Evolutionary conservation across 2,329 filamentous ascomycete species (phyloP).

Genomic region (Fusarium subtropicale): DNA sequence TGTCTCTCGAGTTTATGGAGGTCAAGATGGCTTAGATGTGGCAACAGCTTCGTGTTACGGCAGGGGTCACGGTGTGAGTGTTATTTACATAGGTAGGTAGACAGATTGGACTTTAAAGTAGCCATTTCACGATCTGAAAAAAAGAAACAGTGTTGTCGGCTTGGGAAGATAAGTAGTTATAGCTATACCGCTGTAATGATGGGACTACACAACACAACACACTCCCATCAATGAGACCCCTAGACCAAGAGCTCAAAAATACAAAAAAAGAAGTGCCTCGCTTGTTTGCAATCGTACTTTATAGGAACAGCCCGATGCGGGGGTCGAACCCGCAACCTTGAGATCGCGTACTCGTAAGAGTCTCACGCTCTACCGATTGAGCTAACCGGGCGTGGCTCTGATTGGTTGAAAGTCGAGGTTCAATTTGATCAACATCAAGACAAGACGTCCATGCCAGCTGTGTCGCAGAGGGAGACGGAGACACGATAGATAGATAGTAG

Average conservation of each 20-base stretch:
- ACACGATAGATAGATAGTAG: background rate
- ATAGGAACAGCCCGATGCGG: constrained; percentile 54
- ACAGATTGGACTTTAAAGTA: no score
- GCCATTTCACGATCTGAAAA: background rate
- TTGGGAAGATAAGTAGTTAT: background rate
- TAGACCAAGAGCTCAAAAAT: background rate
- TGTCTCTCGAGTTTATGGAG: background rate
- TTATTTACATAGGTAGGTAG: background rate
- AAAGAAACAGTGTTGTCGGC: background rate
- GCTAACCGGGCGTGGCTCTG: constrained; percentile 51
- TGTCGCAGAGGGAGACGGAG: background rate
- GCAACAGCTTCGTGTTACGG: background rate
- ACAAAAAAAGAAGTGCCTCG: constrained; percentile 14
- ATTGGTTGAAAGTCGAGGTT: constrained; percentile 8
- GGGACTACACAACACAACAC: background rate
- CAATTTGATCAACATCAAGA: background rate
- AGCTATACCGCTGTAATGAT: background rate
- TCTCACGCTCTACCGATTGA: constrained; percentile 72
- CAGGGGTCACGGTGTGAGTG: background rate
- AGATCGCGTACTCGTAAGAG: constrained; percentile 65
- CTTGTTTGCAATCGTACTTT: constrained; percentile 18
- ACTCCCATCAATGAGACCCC: no score
- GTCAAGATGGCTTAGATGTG: background rate
- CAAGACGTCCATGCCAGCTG: fast-evolving
- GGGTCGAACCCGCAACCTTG: constrained; percentile 68